Percentiles rank a stretch among this genome's conserved stretches.
These are phyloP conservation scores for Arthrobotrys conoides DNA, from an alignment of 2,329 filamentous ascomycete species.

Conservation along the genomic window DNA sequence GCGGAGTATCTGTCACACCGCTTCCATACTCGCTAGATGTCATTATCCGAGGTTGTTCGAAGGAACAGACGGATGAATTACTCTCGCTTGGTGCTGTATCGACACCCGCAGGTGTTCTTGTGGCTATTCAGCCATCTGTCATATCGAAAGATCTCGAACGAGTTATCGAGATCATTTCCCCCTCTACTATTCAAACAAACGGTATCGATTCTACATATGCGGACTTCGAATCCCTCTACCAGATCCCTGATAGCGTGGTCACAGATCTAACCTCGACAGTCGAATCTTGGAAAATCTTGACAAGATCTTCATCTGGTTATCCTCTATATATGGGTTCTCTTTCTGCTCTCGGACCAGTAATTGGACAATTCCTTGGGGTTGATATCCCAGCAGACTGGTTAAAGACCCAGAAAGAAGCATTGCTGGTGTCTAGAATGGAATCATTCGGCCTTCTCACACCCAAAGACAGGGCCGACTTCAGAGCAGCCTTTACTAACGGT, in stretches of 20 bases:
- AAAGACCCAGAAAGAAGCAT: not conserved
- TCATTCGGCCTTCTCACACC: conserved; percentile 22
- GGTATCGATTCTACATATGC: not conserved
- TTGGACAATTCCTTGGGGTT: conserved; percentile 22
- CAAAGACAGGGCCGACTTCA: not conserved
- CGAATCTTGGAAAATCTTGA: conserved; percentile 22
- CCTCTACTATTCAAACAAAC: not conserved
- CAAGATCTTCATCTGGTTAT: conserved; percentile 11
- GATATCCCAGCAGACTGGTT: conserved; percentile 30
- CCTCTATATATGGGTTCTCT: conserved; percentile 29
- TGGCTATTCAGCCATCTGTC: conserved; percentile 30
- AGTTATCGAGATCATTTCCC: not conserved
- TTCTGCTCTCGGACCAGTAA: conserved; percentile 29
- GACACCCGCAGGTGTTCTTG: not conserved
- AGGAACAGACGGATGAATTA: not conserved
- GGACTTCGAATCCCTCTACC: conserved; percentile 5
- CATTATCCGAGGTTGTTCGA: not conserved
- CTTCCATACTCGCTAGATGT: conserved; percentile 28
- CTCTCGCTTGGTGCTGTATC: conserved; percentile 18
- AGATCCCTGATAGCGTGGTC: not conserved
- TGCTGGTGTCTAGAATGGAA: conserved; percentile 19
- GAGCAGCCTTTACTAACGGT: conserved; percentile 31
- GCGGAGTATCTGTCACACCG: not conserved
- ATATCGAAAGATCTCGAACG: not conserved
- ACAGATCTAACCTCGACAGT: conserved; percentile 18